phyloP scores from a whole-genome alignment of 202 grass and related monocot species.

The Elaeis oleifera region DNA sequence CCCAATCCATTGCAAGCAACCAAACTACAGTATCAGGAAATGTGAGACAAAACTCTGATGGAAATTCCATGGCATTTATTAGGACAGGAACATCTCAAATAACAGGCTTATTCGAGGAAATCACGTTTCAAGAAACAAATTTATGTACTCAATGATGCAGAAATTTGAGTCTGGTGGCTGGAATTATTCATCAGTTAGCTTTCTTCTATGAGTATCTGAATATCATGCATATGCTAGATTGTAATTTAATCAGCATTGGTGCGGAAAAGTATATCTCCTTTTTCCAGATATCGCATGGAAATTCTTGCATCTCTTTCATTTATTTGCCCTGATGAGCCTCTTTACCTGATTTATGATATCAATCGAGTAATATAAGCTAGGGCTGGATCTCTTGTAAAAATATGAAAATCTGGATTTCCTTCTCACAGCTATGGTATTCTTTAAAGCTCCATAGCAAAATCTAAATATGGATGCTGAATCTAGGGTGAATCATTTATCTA shows the following conservation, averaged over 20 bases:
- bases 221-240: slow-evolving; percentile 25
- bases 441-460: slow-evolving; percentile 21
- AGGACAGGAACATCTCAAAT: slow-evolving; percentile 88
- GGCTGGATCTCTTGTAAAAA: slow-evolving; percentile 44
- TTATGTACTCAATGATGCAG: slow-evolving; percentile 86
- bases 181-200: slow-evolving; percentile 35
- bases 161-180: slow-evolving; percentile 69
- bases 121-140: slow-evolving; percentile 37
- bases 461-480: slow-evolving; percentile 32
- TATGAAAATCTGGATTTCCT: slow-evolving; percentile 86
- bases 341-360: slow-evolving; percentile 96
- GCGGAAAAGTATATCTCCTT: slow-evolving; percentile 9
- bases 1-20: slow-evolving; percentile 58
- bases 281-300: slow-evolving; percentile 93
- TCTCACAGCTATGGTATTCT: slow-evolving; percentile 36
- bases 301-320: slow-evolving; percentile 68
- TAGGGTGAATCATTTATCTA: slow-evolving; percentile 26
- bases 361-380: slow-evolving; percentile 79
- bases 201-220: slow-evolving; percentile 52
- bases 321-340: slow-evolving; percentile 79
- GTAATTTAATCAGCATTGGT: slow-evolving; percentile 11
- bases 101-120: slow-evolving; percentile 83
- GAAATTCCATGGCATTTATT: slow-evolving; percentile 62
- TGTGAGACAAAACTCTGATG: slow-evolving; percentile 38
- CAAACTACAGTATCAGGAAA: slow-evolving; percentile 45